Evolutionary conservation across 2,329 filamentous ascomycete genomes (phyloP).

Genomic region (Sclerotinia subarctica): DNA sequence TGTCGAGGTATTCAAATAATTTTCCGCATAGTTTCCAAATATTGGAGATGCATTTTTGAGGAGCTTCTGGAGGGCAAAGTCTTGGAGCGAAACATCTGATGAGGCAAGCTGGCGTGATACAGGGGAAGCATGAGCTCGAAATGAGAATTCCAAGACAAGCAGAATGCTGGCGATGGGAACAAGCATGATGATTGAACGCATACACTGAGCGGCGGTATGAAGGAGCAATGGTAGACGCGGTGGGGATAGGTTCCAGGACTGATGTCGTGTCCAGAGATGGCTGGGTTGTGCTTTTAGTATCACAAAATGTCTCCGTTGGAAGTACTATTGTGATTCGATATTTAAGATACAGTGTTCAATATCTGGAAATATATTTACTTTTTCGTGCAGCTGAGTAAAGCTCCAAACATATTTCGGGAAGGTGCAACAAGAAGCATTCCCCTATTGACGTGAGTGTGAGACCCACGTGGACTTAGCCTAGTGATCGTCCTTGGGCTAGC

Average conservation of each 20-base stretch:
- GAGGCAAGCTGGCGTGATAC: not conserved
- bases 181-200: not conserved
- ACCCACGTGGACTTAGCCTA: not conserved
- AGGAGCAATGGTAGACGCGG: not conserved
- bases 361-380: not conserved
- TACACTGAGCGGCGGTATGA: no score
- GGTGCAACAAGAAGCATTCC: not conserved
- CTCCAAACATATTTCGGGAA: not conserved
- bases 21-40: conserved; percentile 41
- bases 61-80: conserved; percentile 44
- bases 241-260: not conserved
- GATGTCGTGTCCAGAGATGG: not conserved
- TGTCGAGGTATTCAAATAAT: conserved; percentile 33
- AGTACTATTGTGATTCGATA: not conserved
- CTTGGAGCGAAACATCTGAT: conserved; percentile 31
- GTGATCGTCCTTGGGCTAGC: not conserved
- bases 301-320: not conserved
- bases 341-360: not conserved
- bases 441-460: conserved; percentile 2
- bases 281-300: not conserved
- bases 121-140: not conserved
- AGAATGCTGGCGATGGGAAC: not conserved
- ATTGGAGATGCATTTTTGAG: conserved; percentile 44
- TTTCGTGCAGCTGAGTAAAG: not conserved
- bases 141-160: not conserved